These are phyloP conservation scores for Parastagonospora avenae DNA, from an alignment of 2,329 filamentous ascomycete genomes.

Conservation along the genomic window DNA sequence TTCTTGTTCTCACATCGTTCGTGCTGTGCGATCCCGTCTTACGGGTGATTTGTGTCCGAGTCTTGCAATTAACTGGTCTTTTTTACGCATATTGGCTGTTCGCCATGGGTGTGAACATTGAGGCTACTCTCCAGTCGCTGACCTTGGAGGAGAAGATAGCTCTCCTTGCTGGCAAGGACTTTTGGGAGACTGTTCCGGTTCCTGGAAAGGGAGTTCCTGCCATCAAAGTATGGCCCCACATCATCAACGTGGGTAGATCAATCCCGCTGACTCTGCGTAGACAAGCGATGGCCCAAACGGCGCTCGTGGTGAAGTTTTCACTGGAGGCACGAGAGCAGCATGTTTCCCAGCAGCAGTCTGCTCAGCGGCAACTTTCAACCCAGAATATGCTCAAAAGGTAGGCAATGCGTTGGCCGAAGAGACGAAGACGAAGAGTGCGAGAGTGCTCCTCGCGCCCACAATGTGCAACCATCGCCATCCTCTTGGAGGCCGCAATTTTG, in stretches of 20 bases:
- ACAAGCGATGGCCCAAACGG: conserved; percentile 73
- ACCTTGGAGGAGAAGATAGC: conserved; percentile 45
- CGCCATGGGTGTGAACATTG: conserved; percentile 31
- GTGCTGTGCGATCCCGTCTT: neutral
- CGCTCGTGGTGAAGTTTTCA: conserved; percentile 66
- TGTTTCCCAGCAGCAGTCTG: conserved; percentile 78
- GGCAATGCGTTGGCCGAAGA: conserved; percentile 72
- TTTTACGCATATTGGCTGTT: neutral
- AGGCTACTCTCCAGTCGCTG: conserved; percentile 37
- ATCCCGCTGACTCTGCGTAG: conserved; percentile 38
- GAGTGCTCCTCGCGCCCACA: conserved; percentile 76
- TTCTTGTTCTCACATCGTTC: neutral
- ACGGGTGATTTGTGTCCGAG: neutral
- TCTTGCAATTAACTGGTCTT: neutral
- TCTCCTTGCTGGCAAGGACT: conserved; percentile 56
- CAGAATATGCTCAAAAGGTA: conserved; percentile 59
- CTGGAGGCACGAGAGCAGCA: conserved; percentile 67
- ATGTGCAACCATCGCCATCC: conserved; percentile 82
- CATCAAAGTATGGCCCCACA: conserved; percentile 45
- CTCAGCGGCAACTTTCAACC: conserved; percentile 72
- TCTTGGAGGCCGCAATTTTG: conserved; percentile 79
- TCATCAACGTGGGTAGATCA: neutral
- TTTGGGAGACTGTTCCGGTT: conserved; percentile 70
- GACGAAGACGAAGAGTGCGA: conserved; percentile 71
- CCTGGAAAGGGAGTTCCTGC: conserved; percentile 65